These are phyloP conservation scores for Gracilaria vermiculophylla DNA, from an alignment of 23 red algal genomes.

Conservation along the genomic window DNA sequence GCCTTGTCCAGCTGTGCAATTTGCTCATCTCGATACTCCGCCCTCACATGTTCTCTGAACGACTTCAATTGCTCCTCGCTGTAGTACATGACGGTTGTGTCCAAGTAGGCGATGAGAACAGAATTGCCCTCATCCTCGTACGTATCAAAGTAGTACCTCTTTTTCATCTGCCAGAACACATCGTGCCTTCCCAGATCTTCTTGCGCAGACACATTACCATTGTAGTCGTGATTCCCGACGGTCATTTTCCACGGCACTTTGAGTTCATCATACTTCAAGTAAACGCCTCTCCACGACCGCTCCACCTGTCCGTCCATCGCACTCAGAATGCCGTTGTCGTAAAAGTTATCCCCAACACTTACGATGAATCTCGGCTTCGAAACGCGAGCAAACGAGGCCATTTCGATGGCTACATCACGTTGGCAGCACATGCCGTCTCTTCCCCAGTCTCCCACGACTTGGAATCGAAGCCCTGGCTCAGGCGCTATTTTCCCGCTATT, in stretches of 20 bases:
- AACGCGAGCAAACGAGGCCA: conserved; percentile 36
- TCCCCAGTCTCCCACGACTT: conserved; percentile 90
- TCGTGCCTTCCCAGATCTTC: conserved; percentile 32
- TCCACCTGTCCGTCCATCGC: conserved; percentile 42
- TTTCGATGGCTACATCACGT: conserved; percentile 74
- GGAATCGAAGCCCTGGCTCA: conserved; percentile 35
- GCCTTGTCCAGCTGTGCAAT: neutral
- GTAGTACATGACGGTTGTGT: conserved; percentile 73
- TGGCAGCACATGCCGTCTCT: conserved; percentile 81
- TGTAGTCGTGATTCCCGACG: conserved; percentile 84
- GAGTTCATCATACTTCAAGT: conserved; percentile 34
- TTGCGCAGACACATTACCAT: conserved; percentile 59
- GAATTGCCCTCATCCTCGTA: conserved; percentile 1
- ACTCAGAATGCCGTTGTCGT: conserved; percentile 45
- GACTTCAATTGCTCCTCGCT: neutral
- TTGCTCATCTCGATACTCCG: conserved; percentile 18
- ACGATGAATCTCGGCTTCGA: conserved; percentile 47
- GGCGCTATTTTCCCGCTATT: neutral
- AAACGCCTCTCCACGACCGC: conserved; percentile 64
- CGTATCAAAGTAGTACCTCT: conserved; percentile 54
- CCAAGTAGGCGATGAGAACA: conserved; percentile 69
- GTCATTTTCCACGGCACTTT: conserved; percentile 67
- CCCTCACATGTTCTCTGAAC: neutral
- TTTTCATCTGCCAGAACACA: conserved; percentile 50
- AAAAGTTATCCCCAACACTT: conserved; percentile 87